Base-by-base conservation (phyloP, 2,329 filamentous ascomycete genomes). In the Colletotrichum cereale region DNA sequence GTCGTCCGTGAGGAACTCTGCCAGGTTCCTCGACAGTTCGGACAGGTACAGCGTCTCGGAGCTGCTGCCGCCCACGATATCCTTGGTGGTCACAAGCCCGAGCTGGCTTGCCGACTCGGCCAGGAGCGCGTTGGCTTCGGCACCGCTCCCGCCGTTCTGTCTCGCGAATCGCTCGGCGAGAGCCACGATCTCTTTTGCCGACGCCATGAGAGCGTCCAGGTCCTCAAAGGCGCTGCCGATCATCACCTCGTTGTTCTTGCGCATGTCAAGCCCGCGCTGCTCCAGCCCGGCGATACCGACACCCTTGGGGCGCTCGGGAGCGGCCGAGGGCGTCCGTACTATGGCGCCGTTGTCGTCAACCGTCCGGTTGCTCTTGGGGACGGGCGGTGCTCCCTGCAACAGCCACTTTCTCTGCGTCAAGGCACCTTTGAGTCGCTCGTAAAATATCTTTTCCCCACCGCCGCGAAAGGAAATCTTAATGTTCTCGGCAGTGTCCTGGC, bases 161-260 rank as follows among this genome's bases (percentile, higher is more conserved):
- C 90, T 86, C 2, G 94, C 91, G 76, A 98, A 96, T 21, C 91
- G 91, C 81, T 98, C 96, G 0, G 96, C 96, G 52, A 99, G 90
- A 6, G 95, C 94, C 62, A 98, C 92, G 60, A 99, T 94, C 79
- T 99, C 94, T 79, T 98, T 98, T 6, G 96, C 96, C 4, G 96
- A 98, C 3, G 95, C 94, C 96, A 98, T 99, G 47, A 99, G 86
- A 4, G 96, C 95, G 79, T 98, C 96, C 0, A 99, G 88, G 78
- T 99, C 96, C 79, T 98, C 96, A 77, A 99, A 99, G 0, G 96
- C 95, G 74, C 90, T 95, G 34, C 96, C 96, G 74, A 99, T 97
- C 61, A 98, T 91, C 12, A 94, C 83, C 80, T 98, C 95, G 76
- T 98, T 98, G 80, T 97, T 97, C 83, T 94, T 96, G 68, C 94